Evolutionary conservation across 805 yeast genomes (phyloP), one percentile per base, ranked within the genome.

Genomic region (Soucietia sequanensis): DNA sequence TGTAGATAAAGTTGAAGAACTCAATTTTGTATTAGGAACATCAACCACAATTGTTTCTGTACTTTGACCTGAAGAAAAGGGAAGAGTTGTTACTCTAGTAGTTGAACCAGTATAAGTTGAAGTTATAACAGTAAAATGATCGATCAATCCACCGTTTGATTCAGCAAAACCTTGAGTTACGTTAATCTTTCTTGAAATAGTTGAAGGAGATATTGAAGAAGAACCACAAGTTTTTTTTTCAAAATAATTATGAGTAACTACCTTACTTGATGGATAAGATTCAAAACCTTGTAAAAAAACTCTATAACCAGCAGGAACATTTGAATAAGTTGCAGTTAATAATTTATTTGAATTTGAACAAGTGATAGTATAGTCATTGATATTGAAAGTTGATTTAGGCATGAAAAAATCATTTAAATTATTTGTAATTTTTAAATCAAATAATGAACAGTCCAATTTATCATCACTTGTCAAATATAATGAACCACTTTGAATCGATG

Each of bases 221-320:
- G 41, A 41, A 6, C 30, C 34, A 32, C 53, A 48, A 5, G 17
- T 27, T 2, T 45, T 20, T 6, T 14, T 18, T 18, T 43, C 38
- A 7, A 29, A 33, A 22, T 37, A 44, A 12, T 26, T 24, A 23
- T 44, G 45, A 7, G 33, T 36, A 4, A 44, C 39, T 8, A 27
- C 16, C 7, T 31, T 14, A 14, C 17, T 26, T 1, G 31, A 17
- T 2, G 47, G 39, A 30, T 38, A 40, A 8, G n/a, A 23, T 27
- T 39, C 39, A 23, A 39, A 24, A 3, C 50, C 53, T 20, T 42
- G 31, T 13, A 47, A 18, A 28, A 47, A 49, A 4, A 41, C 40
- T 29, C 50, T 35, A 16, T 40, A 30, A 0, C 46, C 45, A 8
- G 12, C 31, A 5, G 43, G 34, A n/a, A 48, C 33, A 13, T 25